Base-by-base conservation (phyloP, 2,329 filamentous ascomycete genomes). In the Curvularia lunata region DNA sequence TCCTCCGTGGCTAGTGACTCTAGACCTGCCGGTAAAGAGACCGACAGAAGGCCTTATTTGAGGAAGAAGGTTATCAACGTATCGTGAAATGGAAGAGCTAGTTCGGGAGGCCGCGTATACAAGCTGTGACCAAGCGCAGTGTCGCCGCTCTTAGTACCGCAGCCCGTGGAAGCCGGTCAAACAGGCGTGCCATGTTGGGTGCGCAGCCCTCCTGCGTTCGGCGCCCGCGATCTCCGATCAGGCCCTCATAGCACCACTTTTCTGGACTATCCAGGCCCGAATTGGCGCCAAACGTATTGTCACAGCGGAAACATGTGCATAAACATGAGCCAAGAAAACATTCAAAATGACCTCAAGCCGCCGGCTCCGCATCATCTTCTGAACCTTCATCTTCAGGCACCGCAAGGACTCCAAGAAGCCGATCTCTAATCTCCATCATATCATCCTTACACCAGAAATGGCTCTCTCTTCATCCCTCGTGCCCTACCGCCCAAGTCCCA, bases 1-100 rank as follows among this genome's bases (percentile, higher is more conserved):
- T 72, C 80, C 78, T 50, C 82, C 83, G 1, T 86, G 83, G 81
- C 52, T 85, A 34, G 77, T 86, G 12, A 82, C 85, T 70, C 52
- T 86, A 52, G 80, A 85, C 65, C 50, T 73, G 37, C 47, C 49
- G 16, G 54, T 49, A 7, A 19, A 8, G 21, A 38, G 46, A 10
- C 38, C 27, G 5, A 37, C 10, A 19, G 30, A 19, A 21, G 3
- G 8, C 18, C 5, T 13, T 21, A 23, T 23, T n/a, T 5, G 12
- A 18, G 16, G 13, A 21, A 40, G 4, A 2, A 27, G 10, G 3
- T 32, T 18, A 27, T 1, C 28, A 28, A 25, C 8, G 10, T 25
- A n/a, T 16, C 12, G 12, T 8, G 8, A n/a, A 25, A n/a, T 5
- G 12, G 28, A 13, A 16, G 7, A 5, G 12, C 18, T 27, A 8